A percentile compares a stretch with the other conserved stretches of the same genome.
Conservation (phyloP, 257 asterid species). For the Echium plantagineum region DNA sequence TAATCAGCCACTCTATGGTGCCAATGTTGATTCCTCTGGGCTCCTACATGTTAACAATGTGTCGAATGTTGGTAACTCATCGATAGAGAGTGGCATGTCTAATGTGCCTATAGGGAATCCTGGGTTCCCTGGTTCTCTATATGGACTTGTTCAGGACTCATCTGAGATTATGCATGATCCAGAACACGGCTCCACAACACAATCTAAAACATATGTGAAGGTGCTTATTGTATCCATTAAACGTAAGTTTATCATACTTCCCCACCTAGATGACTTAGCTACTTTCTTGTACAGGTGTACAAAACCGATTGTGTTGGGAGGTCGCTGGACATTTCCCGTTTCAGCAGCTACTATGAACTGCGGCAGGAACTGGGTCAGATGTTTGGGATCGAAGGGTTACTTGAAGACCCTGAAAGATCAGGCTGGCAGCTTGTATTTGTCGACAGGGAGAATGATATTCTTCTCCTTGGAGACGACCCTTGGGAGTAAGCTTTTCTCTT, state of each 20-base stretch:
- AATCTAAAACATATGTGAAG: slow-evolving; percentile 59
- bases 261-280: slow-evolving; percentile 4
- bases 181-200: slow-evolving; percentile 54
- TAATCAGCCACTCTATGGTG: slow-evolving; percentile 53
- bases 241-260: neutral
- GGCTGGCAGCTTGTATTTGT: slow-evolving; percentile 99
- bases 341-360: slow-evolving; percentile 94
- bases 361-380: slow-evolving; percentile 76
- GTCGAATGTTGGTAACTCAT: slow-evolving; percentile 38
- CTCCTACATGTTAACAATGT: slow-evolving; percentile 65
- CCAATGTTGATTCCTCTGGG: slow-evolving; percentile 53
- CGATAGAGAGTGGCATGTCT: slow-evolving; percentile 52
- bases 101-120: slow-evolving; percentile 50
- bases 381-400: slow-evolving; percentile 89
- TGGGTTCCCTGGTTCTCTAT: slow-evolving; percentile 55
- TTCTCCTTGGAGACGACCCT: slow-evolving; percentile 99
- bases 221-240: slow-evolving; percentile 21
- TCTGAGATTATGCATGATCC: slow-evolving; percentile 53
- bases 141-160: slow-evolving; percentile 60
- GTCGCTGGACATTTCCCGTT: slow-evolving; percentile 81
- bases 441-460: slow-evolving; percentile 94
- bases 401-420: slow-evolving; percentile 97
- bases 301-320: slow-evolving; percentile 85
- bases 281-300: slow-evolving; percentile 43
- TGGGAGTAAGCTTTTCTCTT: slow-evolving; percentile 66